Evolutionary conservation across 768 basidiomycete genomes (phyloP), one percentile per base, ranked within the genome.

Genomic region (Cantharellus cinnabarinus): DNA sequence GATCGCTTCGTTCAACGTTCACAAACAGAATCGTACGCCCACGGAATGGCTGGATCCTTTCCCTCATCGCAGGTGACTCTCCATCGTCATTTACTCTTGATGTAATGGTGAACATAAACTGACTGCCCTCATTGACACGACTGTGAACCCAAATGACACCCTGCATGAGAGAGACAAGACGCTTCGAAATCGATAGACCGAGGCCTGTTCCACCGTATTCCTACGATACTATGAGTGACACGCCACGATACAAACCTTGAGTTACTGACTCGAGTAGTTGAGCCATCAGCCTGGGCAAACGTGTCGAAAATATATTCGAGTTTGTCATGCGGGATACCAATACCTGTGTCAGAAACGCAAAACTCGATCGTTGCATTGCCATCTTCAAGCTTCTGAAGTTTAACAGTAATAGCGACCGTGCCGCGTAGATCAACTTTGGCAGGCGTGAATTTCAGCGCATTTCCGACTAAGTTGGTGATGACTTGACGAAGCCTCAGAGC

Each of bases 91-190:
- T 75, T 5, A 82, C 76, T n/a, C 42, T 34, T 64, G 79, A 78
- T 59, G 80, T 79, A 72, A 93, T 89, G 37, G 90, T 93, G 75
- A 98, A 98, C 79, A 86, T 94, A 79, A 97, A 94, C 70, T 82
- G 83, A 73, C 82, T 87, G 37, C 95, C 95, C 65, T 88, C 85
- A 52, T 85, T 78, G 61, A 94, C 87, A 69, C 94, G 90, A 62
- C 83, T 86, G 71, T 95, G 89, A 29, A 99, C 95, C 95, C 95
- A 99, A 77, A 99, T 88, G 66, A 94, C 89, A 52, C 95, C 95
- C 65, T 89, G 82, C 95, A 99, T 99, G 65, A 99, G 83, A 54
- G 82, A 83, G 15, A 98, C 94, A 34, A 99, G 81, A 1, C 93
- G 85, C 68, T 97, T 98, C 51, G 94, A 98, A 66, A 99, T 98